These are phyloP conservation scores for Trichophyton benhamiae DNA, from an alignment of 2,329 filamentous ascomycete species.

Conservation along the genomic window DNA sequence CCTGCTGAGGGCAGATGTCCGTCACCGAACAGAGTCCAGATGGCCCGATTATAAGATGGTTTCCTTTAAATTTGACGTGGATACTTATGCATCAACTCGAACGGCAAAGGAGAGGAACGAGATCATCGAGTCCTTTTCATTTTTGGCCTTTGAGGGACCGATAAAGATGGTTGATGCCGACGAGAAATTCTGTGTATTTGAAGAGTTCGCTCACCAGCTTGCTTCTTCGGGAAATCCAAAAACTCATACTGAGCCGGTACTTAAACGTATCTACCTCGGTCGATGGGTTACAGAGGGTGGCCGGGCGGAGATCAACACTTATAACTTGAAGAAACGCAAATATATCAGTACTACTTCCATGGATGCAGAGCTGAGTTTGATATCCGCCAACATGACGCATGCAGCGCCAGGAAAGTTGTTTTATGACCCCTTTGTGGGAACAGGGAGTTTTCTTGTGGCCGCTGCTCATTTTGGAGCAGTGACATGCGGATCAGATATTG, in stretches of 20 bases:
- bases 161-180: conserved; percentile 66
- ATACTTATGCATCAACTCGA: conserved; percentile 68
- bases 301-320: conserved; percentile 56
- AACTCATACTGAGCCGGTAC: conserved; percentile 33
- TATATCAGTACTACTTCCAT: conserved; percentile 97
- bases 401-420: conserved; percentile 73
- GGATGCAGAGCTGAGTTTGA: conserved; percentile 83
- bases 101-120: conserved; percentile 49
- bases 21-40: conserved; percentile 43
- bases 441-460: conserved; percentile 81
- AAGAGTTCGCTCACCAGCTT: conserved; percentile 53
- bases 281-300: conserved; percentile 55
- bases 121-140: conserved; percentile 72
- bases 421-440: conserved; percentile 92
- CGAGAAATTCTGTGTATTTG: conserved; percentile 66
- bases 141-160: conserved; percentile 63
- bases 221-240: conserved; percentile 5
- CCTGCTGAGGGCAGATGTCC: conserved; percentile 55
- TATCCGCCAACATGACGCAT: conserved; percentile 83
- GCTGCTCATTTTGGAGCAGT: conserved; percentile 81
- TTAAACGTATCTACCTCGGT: conserved; percentile 56
- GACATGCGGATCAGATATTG: conserved; percentile 81
- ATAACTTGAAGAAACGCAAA: conserved; percentile 80
- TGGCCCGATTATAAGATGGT: conserved; percentile 54
- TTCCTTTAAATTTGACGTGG: conserved; percentile 75